phyloP scores from a whole-genome alignment of 768 basidiomycete genomes.

The Peribolospora kevripleyi region DNA sequence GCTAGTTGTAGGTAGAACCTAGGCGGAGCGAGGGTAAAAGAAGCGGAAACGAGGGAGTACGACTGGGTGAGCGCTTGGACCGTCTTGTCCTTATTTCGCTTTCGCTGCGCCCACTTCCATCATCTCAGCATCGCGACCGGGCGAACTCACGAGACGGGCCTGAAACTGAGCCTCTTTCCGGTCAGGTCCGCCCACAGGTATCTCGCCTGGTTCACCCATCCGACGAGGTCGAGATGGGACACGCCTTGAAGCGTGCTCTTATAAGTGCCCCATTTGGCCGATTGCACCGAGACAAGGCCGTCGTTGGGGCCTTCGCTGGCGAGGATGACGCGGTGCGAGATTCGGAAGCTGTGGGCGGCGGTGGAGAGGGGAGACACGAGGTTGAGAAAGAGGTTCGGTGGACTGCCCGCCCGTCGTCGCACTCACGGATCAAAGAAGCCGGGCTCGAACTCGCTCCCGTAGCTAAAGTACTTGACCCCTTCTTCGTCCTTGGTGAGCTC shows the following conservation, averaged over 20 bases:
- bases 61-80: not conserved
- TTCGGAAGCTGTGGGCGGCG: conserved; percentile 17
- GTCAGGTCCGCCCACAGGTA: conserved; percentile 75
- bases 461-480: conserved; percentile 71
- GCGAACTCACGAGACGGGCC: conserved; percentile 46
- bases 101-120: not conserved
- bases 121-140: not conserved
- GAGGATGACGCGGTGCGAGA: conserved; percentile 54
- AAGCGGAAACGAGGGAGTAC: not conserved
- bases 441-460: conserved; percentile 78
- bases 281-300: conserved; percentile 69
- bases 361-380: not conserved
- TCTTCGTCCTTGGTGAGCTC: conserved; percentile 53
- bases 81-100: not conserved
- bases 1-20: conserved; percentile 2
- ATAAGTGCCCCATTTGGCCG: conserved; percentile 84
- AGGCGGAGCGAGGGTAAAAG: conserved; percentile 4
- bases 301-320: conserved; percentile 83
- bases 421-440: conserved; percentile 64
- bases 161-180: conserved; percentile 74
- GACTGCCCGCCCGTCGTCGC: conserved; percentile 19
- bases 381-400: not conserved
- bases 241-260: conserved; percentile 75
- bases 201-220: conserved; percentile 73
- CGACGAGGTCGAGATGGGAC: conserved; percentile 51